Percentiles rank a stretch among this genome's conserved stretches.
These are phyloP conservation scores for Colletotrichum echinochloae DNA, from an alignment of 2,329 filamentous ascomycete species.

Conservation along the genomic window DNA sequence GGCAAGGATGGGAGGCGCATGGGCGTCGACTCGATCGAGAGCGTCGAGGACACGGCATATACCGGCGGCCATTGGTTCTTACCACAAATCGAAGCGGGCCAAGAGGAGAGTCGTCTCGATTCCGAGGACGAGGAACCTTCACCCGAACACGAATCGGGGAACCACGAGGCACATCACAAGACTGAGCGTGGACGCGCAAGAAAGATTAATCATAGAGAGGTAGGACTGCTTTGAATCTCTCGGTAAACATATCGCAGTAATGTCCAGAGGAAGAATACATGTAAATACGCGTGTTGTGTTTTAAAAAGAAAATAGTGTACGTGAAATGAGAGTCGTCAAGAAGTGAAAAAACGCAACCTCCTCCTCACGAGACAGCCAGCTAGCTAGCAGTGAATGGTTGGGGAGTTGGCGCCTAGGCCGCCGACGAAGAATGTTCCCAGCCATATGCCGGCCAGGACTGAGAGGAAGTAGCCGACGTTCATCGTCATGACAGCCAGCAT, in stretches of 20 bases:
- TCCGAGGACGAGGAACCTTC: background rate
- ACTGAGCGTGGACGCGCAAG: background rate
- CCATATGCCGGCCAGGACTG: constrained; percentile 81
- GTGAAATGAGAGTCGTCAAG: fast-evolving
- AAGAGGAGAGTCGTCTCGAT: background rate
- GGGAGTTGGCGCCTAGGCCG: constrained; percentile 13
- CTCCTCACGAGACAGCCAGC: background rate
- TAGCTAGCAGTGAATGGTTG: background rate
- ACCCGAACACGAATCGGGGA: background rate
- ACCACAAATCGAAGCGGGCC: background rate
- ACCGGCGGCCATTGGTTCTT: constrained; percentile 16
- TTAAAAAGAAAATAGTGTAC: background rate
- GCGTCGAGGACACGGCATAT: constrained; percentile 32
- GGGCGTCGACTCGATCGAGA: constrained; percentile 32
- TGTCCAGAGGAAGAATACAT: no score
- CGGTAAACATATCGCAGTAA: no score
- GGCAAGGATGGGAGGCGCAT: constrained; percentile 15
- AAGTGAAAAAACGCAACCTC: background rate
- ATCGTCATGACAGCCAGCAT: constrained; percentile 94
- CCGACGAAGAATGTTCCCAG: constrained; percentile 66
- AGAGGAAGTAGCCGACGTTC: constrained; percentile 87
- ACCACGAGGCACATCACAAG: background rate
- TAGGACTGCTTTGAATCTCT: background rate
- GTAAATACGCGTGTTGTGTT: no score
- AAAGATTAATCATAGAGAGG: background rate